Evolutionary conservation across 2,329 filamentous ascomycete genomes (phyloP).

Genomic region (Zymoseptoria passerinii): DNA sequence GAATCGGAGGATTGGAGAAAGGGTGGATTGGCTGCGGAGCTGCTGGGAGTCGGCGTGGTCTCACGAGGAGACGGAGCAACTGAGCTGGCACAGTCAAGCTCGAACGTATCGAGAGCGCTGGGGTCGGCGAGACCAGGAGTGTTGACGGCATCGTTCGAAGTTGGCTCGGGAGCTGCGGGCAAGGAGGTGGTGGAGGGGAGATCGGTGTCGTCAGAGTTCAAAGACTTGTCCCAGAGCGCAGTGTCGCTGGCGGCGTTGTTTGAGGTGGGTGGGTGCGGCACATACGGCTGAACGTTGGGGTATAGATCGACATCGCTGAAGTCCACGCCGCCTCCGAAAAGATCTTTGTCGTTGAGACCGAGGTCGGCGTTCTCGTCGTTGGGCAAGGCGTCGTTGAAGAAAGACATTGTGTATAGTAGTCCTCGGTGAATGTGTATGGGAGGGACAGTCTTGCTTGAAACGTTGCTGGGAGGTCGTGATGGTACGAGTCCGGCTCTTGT

Average conservation of each 20-base stretch:
- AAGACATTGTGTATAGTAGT: not conserved
- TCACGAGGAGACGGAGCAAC: not conserved
- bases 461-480: not conserved
- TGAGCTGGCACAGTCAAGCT: not conserved
- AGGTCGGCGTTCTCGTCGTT: not conserved
- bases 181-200: not conserved
- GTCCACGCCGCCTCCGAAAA: not conserved
- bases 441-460: not conserved
- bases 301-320: not conserved
- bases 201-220: not conserved
- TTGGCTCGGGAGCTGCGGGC: not conserved
- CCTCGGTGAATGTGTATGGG: not conserved
- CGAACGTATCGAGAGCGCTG: not conserved
- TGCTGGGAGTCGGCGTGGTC: not conserved
- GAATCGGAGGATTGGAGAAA: not conserved
- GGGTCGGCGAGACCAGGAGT: not conserved
- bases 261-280: too few relatives aligned
- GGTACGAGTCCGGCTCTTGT: not conserved
- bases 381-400: not conserved
- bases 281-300: not conserved
- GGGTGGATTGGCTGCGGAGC: too few relatives aligned
- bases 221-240: not conserved
- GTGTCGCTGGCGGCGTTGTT: too few relatives aligned
- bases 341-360: not conserved
- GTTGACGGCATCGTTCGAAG: not conserved